Conservation (phyloP, 257 asterid genomes). For the Lantana camara region DNA sequence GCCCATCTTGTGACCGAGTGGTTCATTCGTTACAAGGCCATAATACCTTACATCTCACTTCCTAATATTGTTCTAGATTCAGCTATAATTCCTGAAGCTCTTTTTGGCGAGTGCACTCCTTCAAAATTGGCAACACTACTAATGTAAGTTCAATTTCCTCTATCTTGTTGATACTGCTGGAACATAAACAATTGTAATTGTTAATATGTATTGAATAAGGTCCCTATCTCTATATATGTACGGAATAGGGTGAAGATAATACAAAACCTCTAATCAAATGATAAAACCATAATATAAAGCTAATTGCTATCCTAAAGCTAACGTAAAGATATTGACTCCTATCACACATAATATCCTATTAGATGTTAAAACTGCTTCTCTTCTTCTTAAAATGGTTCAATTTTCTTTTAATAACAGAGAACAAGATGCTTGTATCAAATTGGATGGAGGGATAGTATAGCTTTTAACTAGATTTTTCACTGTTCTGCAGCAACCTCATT, state of each 20-base stretch:
- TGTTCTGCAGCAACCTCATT: constrained; percentile 3
- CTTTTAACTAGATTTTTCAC: not conserved
- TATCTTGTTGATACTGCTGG: not conserved
- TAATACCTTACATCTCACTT: constrained; percentile 78
- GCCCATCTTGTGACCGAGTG: constrained; percentile 89
- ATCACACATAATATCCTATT: no score
- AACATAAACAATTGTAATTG: not conserved
- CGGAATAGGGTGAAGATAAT: no score
- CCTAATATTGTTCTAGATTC: constrained; percentile 83
- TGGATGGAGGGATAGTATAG: not conserved
- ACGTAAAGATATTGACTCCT: no score
- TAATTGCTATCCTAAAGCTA: no score
- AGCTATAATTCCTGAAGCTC: constrained; percentile 81
- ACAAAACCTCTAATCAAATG: no score
- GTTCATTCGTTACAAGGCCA: constrained; percentile 79
- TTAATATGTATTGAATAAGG: no score
- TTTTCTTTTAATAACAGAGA: not conserved
- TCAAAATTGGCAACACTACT: constrained; percentile 57
- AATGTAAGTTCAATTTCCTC: constrained; percentile 45
- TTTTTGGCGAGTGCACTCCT: constrained; percentile 81
- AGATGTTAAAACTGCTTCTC: no score
- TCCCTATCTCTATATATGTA: no score
- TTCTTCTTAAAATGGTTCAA: no score
- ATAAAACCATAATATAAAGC: no score
- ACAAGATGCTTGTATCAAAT: not conserved